These are phyloP conservation scores for Rehmannia glutinosa DNA, from an alignment of 257 asterid species.

Conservation along the genomic window DNA sequence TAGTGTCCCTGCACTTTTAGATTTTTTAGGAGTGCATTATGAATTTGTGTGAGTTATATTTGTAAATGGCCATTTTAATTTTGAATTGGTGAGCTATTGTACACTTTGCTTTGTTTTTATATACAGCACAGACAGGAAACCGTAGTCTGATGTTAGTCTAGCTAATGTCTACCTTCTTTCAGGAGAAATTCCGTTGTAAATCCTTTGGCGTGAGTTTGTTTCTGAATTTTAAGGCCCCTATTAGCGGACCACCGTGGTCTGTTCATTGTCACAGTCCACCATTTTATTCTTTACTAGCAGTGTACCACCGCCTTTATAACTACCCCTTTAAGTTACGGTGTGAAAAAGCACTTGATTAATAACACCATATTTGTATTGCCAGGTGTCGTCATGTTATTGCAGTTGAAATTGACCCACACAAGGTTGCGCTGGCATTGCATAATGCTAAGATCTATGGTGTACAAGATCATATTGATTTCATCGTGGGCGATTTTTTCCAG, in stretches of 20 bases:
- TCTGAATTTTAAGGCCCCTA: neutral
- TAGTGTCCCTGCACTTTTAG: neutral
- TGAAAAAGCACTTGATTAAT: slow-evolving; percentile 7
- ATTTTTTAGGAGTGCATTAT: neutral
- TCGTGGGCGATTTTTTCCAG: slow-evolving; percentile 82
- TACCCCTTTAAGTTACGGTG: neutral
- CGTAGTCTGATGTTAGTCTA: neutral
- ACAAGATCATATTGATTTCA: slow-evolving; percentile 67
- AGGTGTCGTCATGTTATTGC: slow-evolving; percentile 80
- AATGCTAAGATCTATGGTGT: slow-evolving; percentile 91
- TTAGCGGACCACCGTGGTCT: neutral
- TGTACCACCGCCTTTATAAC: too few relatives aligned
- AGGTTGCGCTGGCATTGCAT: slow-evolving; percentile 51
- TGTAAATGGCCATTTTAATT: neutral
- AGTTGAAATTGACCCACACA: slow-evolving; percentile 75
- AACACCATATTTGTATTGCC: slow-evolving; percentile 13
- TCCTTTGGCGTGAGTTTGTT: neutral
- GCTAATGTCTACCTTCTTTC: neutral
- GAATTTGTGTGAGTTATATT: neutral
- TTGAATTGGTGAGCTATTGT: neutral
- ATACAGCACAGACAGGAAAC: neutral
- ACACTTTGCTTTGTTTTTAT: neutral
- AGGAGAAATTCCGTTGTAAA: neutral
- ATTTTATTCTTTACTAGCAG: neutral
- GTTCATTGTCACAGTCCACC: neutral